Base-by-base conservation (phyloP, 2,329 filamentous ascomycete genomes). In the Atkinsonella texensis region DNA sequence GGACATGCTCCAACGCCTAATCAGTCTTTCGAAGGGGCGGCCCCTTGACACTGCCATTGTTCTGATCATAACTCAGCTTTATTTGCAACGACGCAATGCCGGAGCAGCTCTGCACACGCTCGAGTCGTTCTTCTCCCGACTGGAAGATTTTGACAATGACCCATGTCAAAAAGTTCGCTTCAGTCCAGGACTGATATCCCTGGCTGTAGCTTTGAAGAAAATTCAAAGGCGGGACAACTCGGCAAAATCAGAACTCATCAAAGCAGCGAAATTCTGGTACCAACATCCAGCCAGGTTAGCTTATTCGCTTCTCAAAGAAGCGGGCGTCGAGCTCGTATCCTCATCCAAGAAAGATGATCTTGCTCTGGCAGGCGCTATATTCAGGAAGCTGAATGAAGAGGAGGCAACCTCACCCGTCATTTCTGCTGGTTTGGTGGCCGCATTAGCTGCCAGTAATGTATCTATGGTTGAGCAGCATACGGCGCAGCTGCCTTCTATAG, bases 391-490 rank as follows among this genome's bases (percentile, higher is more conserved):
- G 12, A 79, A 85, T 56, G 69, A 78, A 2, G 74, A 81, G 53
- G 76, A 89, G 42, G 72, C 77, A n/a, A 72, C 72, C 40, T 87
- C 95, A 59, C 77, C 76, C 33, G 76, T 85, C 51, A 83, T 87
- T 1, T 79, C 81, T 15, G 89, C 89, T 9, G 93, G 93, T 1
- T 80, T 93, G n/a, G 80, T 97, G 8, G 93, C 93, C 3, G 84
- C 89, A 10, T 81, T 87, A 59, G 85, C 87, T 31, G 79, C 79
- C 2, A 73, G 71, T 1, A 74, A 85, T 54, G 75, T 78, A 1
- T 64, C 74, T 9, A 77, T 77, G 55, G 72, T 82, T 18, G 68
- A 79, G 50, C 63, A 74, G 0, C 71, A 84, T 52, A 68, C 81
- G 10, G 68, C 73, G 17, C 71, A 73, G 42, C 74, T 90, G 17